Percentiles rank a stretch among this genome's conserved stretches.
These are phyloP conservation scores for Tolypocladium album DNA, from an alignment of 2,329 filamentous ascomycete genomes.

Conservation along the genomic window DNA sequence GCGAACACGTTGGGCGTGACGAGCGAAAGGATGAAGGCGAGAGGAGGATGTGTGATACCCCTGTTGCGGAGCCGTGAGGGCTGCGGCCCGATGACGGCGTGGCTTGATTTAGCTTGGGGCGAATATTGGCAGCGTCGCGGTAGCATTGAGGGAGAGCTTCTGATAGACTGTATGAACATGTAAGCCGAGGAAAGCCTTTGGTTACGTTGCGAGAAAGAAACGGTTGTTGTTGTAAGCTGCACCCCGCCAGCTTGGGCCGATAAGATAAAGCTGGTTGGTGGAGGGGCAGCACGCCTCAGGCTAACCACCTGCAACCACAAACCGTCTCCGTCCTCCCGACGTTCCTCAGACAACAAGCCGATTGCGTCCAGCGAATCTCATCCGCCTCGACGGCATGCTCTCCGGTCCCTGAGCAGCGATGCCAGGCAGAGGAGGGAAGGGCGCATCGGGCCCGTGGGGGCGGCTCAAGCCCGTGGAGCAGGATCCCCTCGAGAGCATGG, in stretches of 20 bases:
- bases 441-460: constrained; percentile 49
- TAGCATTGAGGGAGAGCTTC: background rate
- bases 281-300: background rate
- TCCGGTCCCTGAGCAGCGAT: background rate
- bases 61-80: background rate
- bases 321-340: background rate
- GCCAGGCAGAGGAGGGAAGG: constrained; percentile 16
- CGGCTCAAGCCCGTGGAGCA: constrained; percentile 62
- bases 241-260: background rate
- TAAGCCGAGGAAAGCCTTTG: too few species aligned
- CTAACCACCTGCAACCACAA: background rate
- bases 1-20: background rate
- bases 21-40: background rate
- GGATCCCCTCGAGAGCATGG: constrained; percentile 72
- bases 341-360: background rate
- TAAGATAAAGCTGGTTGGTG: background rate
- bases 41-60: constrained; percentile 12
- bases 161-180: background rate
- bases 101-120: too few species aligned
- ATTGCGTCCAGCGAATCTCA: background rate
- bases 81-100: background rate
- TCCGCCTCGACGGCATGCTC: background rate
- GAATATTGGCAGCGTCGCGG: too few species aligned
- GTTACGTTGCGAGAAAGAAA: background rate
- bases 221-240: too few species aligned